Percentiles rank a stretch among this genome's conserved stretches.
Conservation (phyloP, 192 early-diverging fungal species). For the Fimicolochytrium jonesii region DNA sequence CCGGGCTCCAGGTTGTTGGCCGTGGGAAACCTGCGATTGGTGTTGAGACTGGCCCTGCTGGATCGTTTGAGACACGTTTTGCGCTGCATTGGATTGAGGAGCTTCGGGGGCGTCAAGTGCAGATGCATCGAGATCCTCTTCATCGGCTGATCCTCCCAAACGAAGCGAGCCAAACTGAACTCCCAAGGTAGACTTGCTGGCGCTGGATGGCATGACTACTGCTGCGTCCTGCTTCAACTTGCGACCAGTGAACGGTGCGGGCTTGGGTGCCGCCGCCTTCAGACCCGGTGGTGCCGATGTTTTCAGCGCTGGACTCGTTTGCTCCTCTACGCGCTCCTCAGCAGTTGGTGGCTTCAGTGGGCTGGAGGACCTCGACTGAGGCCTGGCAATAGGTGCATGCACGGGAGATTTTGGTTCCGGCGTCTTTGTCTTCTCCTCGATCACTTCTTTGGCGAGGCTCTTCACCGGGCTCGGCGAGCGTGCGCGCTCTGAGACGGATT, state of each 20-base stretch:
- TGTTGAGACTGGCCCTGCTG: conserved; percentile 7
- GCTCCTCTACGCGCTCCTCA: no score
- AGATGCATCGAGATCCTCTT: conserved; percentile 29
- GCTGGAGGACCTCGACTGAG: no score
- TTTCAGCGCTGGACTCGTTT: no score
- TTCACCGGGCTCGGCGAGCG: conserved; percentile 29
- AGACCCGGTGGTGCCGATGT: no score
- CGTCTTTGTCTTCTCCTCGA: not conserved
- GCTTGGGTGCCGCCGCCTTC: conserved; percentile 40
- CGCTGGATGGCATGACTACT: conserved; percentile 76
- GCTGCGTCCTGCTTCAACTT: conserved; percentile 85
- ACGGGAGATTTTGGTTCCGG: conserved; percentile 2
- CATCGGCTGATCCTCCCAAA: conserved; percentile 50
- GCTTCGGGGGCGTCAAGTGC: no score
- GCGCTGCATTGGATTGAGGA: no score
- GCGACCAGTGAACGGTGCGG: conserved; percentile 37
- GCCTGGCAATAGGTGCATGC: no score
- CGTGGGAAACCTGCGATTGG: conserved; percentile 3
- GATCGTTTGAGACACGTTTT: not conserved
- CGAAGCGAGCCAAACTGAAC: conserved; percentile 78
- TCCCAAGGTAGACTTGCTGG: conserved; percentile 60
- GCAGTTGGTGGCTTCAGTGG: no score
- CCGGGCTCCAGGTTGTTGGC: conserved; percentile 6
- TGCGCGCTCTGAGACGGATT: no score
- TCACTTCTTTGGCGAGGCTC: not conserved